Conservation (phyloP, 352 stramenopile genomes). For the Pythium biforme region DNA sequence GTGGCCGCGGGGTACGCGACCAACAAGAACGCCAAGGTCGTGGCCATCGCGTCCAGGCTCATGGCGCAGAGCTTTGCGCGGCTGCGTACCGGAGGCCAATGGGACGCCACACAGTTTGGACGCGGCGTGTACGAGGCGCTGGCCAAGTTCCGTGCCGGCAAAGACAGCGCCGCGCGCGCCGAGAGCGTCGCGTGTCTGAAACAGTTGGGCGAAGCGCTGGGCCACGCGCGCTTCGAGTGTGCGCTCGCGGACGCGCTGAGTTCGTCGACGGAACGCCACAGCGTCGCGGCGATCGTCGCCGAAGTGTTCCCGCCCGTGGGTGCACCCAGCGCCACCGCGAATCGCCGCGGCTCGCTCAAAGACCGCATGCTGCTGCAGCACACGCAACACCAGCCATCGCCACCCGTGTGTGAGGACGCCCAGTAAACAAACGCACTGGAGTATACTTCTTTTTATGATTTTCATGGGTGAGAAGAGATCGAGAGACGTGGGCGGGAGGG, state of each 20-base stretch:
- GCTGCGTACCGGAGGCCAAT: conserved; percentile 17
- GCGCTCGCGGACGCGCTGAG: conserved; percentile 35
- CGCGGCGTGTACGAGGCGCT: conserved; percentile 34
- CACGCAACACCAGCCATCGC: background rate
- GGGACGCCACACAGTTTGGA: conserved; percentile 12
- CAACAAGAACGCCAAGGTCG: conserved; percentile 66
- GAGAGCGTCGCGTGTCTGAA: conserved; percentile 45
- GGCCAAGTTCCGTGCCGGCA: conserved; percentile 44
- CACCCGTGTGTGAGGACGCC: too few relatives aligned
- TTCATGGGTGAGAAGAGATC: too few relatives aligned
- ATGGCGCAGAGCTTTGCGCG: conserved; percentile 36
- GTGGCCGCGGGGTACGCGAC: conserved; percentile 39
- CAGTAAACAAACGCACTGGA: too few relatives aligned
- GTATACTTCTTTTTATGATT: too few relatives aligned
- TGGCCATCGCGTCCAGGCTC: conserved; percentile 42
- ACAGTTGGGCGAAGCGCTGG: conserved; percentile 41
- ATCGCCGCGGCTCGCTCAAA: conserved; percentile 20
- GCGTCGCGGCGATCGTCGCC: conserved; percentile 37
- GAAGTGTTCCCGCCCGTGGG: conserved; percentile 30
- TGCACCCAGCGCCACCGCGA: background rate
- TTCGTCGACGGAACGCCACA: conserved; percentile 24
- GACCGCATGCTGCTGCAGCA: conserved; percentile 21
- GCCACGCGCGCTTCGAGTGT: conserved; percentile 28
- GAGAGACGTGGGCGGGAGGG: too few relatives aligned
- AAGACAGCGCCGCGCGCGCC: conserved; percentile 42